Percentiles rank a stretch among this genome's conserved stretches.
These are phyloP conservation scores for Fusarium sp. DNA, from an alignment of 2,329 filamentous ascomycete genomes.

Conservation along the genomic window DNA sequence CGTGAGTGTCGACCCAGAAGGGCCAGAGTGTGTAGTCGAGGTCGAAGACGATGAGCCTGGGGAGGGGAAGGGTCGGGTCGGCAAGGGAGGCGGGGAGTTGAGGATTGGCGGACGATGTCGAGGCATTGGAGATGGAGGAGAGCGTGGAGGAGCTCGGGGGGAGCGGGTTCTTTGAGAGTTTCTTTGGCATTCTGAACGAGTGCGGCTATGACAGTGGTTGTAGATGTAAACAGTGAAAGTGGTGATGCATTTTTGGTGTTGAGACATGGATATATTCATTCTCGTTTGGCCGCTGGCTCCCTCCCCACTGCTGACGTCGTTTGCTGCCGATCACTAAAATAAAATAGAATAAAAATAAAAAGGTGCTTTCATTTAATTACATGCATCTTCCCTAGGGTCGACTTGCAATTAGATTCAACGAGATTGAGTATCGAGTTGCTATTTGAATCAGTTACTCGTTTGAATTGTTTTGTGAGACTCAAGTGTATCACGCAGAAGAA, in stretches of 20 bases:
- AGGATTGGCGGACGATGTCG: slow-evolving; percentile 47
- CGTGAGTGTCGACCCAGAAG: slow-evolving; percentile 97
- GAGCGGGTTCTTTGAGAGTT: slow-evolving; percentile 45
- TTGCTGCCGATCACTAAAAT: background rate
- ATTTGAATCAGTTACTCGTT: too few relatives aligned
- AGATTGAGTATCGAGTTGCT: too few relatives aligned
- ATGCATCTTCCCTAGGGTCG: too few relatives aligned
- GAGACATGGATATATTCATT: slow-evolving; percentile 26
- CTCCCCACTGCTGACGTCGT: slow-evolving; percentile 16
- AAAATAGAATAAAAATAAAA: too few relatives aligned
- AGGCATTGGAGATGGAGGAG: slow-evolving; percentile 43
- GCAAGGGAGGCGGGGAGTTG: slow-evolving; percentile 55
- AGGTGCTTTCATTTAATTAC: too few relatives aligned
- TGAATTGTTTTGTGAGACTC: too few relatives aligned
- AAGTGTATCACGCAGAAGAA: background rate
- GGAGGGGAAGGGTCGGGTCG: slow-evolving; percentile 71
- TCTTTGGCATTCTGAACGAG: slow-evolving; percentile 44
- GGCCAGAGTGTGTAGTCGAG: slow-evolving; percentile 99
- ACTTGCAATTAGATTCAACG: too few relatives aligned
- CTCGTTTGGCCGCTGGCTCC: background rate
- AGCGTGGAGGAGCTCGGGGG: slow-evolving; percentile 34
- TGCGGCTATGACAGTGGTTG: background rate
- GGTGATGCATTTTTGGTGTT: slow-evolving; percentile 17
- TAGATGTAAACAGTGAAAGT: background rate
- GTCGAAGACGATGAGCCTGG: slow-evolving; percentile 89